These are phyloP conservation scores for Diaporthe sp. DNA, from an alignment of 2,329 filamentous ascomycete species.

Conservation along the genomic window DNA sequence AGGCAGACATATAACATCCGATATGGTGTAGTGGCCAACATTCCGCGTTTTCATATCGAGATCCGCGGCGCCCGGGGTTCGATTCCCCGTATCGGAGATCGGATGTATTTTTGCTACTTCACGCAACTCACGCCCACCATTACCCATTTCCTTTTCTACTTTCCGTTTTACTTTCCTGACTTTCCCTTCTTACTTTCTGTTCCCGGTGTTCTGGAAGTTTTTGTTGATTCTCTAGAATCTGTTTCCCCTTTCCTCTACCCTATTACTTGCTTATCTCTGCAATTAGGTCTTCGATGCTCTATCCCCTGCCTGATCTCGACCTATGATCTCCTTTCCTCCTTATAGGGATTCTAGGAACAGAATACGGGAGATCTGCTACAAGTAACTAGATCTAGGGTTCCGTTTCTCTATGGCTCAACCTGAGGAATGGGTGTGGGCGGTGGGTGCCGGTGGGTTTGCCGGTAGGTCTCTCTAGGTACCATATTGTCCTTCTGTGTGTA, in stretches of 20 bases:
- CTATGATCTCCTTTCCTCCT: slow-evolving; percentile 2
- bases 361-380: neutral
- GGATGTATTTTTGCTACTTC: slow-evolving; percentile 21
- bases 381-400: neutral
- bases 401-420: neutral
- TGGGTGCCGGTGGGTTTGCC: neutral
- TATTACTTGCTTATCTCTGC: neutral
- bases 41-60: slow-evolving; percentile 41
- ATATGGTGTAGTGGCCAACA: slow-evolving; percentile 43
- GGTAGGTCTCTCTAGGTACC: neutral
- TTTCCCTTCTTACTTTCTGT: neutral
- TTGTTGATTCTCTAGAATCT: neutral
- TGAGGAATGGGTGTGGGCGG: neutral
- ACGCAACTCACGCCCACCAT: neutral
- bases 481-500: neutral
- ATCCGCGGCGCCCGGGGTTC: slow-evolving; percentile 44
- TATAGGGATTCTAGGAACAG: neutral
- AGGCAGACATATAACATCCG: slow-evolving; percentile 2
- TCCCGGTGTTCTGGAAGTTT: neutral
- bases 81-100: slow-evolving; percentile 44
- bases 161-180: neutral
- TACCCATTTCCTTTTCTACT: neutral
- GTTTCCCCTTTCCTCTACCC: neutral
- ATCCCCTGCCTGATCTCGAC: neutral
- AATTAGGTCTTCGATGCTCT: neutral